A percentile compares a stretch with the other conserved stretches of the same genome.
phyloP scores from a whole-genome alignment of 2,329 filamentous ascomycete species.

The Blastomyces parvus region DNA sequence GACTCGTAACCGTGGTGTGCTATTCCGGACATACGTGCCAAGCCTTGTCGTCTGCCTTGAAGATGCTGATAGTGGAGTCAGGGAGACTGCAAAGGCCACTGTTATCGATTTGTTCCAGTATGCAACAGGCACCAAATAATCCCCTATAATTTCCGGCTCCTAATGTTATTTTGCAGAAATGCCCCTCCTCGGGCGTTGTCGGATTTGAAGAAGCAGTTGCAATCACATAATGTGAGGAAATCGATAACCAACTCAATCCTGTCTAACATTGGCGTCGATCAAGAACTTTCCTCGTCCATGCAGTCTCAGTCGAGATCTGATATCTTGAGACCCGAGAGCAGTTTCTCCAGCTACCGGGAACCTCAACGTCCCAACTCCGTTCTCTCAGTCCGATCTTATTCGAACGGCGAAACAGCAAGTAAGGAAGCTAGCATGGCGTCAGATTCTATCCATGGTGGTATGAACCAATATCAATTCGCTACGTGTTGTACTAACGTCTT shows the following conservation, averaged over 20 bases:
- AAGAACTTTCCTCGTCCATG: conserved; percentile 19
- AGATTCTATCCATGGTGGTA: conserved; percentile 5
- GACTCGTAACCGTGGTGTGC: conserved; percentile 67
- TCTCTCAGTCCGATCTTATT: conserved; percentile 15
- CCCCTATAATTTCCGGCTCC: background rate
- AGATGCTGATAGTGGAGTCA: conserved; percentile 78
- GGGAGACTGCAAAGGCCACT: conserved; percentile 71
- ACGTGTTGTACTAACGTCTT: background rate
- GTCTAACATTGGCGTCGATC: conserved; percentile 51
- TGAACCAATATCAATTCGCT: background rate
- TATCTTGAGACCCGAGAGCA: conserved; percentile 19
- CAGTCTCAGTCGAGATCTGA: conserved; percentile 18
- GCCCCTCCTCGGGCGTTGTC: conserved; percentile 76
- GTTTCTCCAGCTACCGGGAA: conserved; percentile 20
- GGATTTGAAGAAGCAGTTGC: conserved; percentile 78
- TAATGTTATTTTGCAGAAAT: conserved; percentile 40
- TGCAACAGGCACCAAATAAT: conserved; percentile 17
- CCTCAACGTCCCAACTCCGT: conserved; percentile 22
- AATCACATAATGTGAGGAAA: conserved; percentile 73
- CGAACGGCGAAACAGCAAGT: conserved; percentile 14
- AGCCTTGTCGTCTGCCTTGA: conserved; percentile 77
- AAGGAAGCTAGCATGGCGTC: conserved; percentile 9
- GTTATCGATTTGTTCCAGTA: conserved; percentile 81
- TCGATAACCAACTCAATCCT: conserved; percentile 77
- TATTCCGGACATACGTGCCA: conserved; percentile 75